phyloP scores from a whole-genome alignment of 2,329 filamentous ascomycete species.

The Sarocladium brachiariae region DNA sequence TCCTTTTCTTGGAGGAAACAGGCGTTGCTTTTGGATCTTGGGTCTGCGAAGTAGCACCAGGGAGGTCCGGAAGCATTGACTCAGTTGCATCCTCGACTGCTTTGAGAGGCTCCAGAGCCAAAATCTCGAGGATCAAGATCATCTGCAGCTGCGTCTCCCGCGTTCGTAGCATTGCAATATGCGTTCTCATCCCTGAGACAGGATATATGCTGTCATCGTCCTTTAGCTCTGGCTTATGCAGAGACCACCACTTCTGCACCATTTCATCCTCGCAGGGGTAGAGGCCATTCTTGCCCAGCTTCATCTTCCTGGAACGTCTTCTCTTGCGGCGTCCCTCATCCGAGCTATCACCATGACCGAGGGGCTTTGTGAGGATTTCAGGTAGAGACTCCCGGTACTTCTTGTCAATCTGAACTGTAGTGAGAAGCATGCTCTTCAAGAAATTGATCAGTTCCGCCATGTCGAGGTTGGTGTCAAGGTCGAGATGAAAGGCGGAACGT shows the following conservation, averaged over 20 bases:
- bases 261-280: slow-evolving; percentile 60
- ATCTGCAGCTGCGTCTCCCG: slow-evolving; percentile 76
- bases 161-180: slow-evolving; percentile 60
- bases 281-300: slow-evolving; percentile 60
- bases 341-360: slow-evolving; percentile 48
- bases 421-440: slow-evolving; percentile 61
- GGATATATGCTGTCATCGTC: slow-evolving; percentile 42
- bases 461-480: slow-evolving; percentile 52
- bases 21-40: slow-evolving; percentile 25
- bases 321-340: slow-evolving; percentile 40
- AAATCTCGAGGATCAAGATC: slow-evolving; percentile 69
- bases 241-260: slow-evolving; percentile 64
- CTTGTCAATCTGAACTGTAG: slow-evolving; percentile 63
- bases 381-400: slow-evolving; percentile 71
- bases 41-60: slow-evolving; percentile 26
- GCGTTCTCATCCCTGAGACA: slow-evolving; percentile 50
- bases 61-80: slow-evolving; percentile 39
- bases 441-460: slow-evolving; percentile 61
- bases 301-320: slow-evolving; percentile 56
- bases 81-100: slow-evolving; percentile 34
- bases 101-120: slow-evolving; percentile 57
- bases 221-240: slow-evolving; percentile 43
- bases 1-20: slow-evolving; percentile 47
- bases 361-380: slow-evolving; percentile 51
- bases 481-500: slow-evolving; percentile 61